These are phyloP conservation scores for Nannochloropsis gaditana DNA, from an alignment of 108 stramenopile genomes.

Conservation along the genomic window DNA sequence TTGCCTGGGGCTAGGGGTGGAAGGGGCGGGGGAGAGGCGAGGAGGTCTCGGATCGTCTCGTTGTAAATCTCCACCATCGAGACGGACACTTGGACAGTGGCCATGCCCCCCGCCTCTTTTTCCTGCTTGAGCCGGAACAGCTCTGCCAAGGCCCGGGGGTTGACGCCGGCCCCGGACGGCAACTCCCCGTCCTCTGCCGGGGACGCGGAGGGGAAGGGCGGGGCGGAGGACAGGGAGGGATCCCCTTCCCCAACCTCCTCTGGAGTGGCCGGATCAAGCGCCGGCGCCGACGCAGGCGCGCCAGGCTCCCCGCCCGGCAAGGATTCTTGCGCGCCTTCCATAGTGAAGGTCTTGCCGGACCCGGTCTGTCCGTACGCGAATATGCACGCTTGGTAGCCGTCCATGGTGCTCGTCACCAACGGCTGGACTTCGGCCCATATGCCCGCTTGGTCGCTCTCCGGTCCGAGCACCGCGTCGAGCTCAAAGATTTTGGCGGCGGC, in stretches of 20 bases:
- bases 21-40: constrained; percentile 35
- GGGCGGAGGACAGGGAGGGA: not conserved
- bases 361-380: constrained; percentile 58
- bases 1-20: constrained; percentile 26
- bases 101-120: constrained; percentile 48
- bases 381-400: constrained; percentile 51
- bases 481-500: constrained; percentile 38
- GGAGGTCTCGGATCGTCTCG: constrained; percentile 62
- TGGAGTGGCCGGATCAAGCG: not conserved
- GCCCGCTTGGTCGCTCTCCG: constrained; percentile 30
- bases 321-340: constrained; percentile 35
- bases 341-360: constrained; percentile 55
- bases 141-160: constrained; percentile 58
- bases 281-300: not conserved
- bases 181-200: no score
- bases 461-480: constrained; percentile 51
- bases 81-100: constrained; percentile 50
- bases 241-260: not conserved
- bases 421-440: constrained; percentile 45
- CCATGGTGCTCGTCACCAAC: constrained; percentile 34
- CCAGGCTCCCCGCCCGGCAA: not conserved
- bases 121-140: constrained; percentile 57
- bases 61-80: constrained; percentile 67
- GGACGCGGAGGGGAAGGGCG: not conserved
- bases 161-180: constrained; percentile 44